A percentile compares a stretch with the other conserved stretches of the same genome.
These are phyloP conservation scores for Calonectria multiphialidica DNA, from an alignment of 2,329 filamentous ascomycete species.

Conservation along the genomic window DNA sequence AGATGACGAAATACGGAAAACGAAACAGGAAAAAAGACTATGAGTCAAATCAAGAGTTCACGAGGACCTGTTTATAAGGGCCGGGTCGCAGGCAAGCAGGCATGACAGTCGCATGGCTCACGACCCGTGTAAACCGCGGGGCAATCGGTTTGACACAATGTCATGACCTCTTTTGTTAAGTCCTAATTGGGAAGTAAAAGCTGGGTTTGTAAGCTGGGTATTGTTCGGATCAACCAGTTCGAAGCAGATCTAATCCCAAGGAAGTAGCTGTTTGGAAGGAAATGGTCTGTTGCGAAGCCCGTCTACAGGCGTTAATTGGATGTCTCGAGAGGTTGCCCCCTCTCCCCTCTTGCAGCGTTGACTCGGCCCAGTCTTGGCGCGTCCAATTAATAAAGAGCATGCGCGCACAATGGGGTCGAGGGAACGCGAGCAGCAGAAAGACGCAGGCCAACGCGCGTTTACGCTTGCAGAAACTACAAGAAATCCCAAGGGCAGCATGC, in stretches of 20 bases:
- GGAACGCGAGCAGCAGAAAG: background rate
- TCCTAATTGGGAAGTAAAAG: background rate
- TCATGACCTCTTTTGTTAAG: background rate
- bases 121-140: background rate
- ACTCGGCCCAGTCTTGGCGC: constrained; percentile 13
- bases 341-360: background rate
- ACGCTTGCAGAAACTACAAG: background rate
- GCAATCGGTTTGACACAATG: background rate
- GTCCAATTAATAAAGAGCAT: background rate
- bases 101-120: background rate
- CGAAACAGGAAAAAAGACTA: background rate
- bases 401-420: background rate
- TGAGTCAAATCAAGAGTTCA: background rate
- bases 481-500: background rate
- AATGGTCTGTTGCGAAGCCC: background rate
- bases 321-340: background rate
- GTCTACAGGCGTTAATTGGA: background rate
- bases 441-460: background rate
- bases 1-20: background rate
- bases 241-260: background rate
- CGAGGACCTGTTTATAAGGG: background rate
- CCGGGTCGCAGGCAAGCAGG: too few species aligned
- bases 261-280: background rate
- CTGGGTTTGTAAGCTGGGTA: background rate
- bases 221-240: background rate